Conservation (phyloP, 352 stramenopile genomes). For the Globisporangium paddicum region DNA sequence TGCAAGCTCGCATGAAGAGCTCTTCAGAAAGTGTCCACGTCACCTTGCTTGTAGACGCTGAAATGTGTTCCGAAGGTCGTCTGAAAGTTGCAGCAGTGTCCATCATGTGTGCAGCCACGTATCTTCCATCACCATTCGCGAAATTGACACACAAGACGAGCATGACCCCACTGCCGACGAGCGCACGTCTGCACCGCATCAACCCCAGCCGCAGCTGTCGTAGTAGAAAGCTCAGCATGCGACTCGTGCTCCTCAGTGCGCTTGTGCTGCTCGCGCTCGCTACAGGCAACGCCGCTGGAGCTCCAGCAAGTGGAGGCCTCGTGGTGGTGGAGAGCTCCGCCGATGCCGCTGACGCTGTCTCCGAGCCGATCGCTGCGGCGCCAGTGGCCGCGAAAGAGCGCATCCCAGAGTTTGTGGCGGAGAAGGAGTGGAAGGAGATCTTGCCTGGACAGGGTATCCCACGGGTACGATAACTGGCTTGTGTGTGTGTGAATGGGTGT, state of each 20-base stretch:
- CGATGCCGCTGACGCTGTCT: slow-evolving; percentile 3
- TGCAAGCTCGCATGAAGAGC: not conserved
- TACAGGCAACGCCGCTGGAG: not conserved
- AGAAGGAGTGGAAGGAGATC: slow-evolving; percentile 55
- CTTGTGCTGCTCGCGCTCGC: slow-evolving; percentile 6
- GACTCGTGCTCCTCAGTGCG: not conserved
- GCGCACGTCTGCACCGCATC: not conserved
- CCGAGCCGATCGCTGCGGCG: slow-evolving; percentile 3
- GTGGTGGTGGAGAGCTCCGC: slow-evolving; percentile 3
- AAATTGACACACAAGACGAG: slow-evolving; percentile 7
- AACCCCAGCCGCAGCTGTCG: not conserved
- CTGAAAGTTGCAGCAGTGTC: not conserved
- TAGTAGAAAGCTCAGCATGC: not conserved
- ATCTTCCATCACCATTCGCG: slow-evolving; percentile 2
- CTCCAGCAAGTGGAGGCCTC: not conserved
- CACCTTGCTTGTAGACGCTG: not conserved
- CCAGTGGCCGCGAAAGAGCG: not conserved
- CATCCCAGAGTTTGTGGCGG: slow-evolving; percentile 58
- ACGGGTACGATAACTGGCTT: slow-evolving; percentile 23
- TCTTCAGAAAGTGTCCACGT: not conserved
- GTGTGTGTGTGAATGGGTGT: not conserved
- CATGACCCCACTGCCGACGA: slow-evolving; percentile 1
- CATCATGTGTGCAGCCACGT: slow-evolving; percentile 1
- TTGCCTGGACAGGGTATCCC: slow-evolving; percentile 53
- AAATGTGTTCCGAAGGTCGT: not conserved